Evolutionary conservation across 371 early-diverging fungal genomes (phyloP).

Genomic region (Lichtheimia hyalospora): DNA sequence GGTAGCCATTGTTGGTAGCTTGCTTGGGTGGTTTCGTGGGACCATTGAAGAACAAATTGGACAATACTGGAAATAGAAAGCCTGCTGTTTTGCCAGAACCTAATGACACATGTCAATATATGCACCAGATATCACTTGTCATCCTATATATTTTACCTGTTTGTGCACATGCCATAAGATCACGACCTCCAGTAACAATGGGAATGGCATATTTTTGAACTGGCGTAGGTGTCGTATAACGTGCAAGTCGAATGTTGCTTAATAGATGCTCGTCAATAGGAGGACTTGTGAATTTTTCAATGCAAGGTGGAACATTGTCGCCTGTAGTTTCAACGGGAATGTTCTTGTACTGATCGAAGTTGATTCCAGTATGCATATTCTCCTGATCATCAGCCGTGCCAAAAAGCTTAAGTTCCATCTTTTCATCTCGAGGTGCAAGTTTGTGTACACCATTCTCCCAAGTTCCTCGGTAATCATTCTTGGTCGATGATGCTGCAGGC

Average conservation of each 20-base stretch:
- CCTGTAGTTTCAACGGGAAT: constrained; percentile 96
- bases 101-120: constrained; percentile 4
- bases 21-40: constrained; percentile 37
- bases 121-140: not conserved
- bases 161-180: constrained; percentile 82
- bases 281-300: constrained; percentile 59
- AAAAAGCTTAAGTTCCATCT: constrained; percentile 48
- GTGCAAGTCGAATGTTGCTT: constrained; percentile 58
- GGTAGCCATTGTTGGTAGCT: constrained; percentile 28
- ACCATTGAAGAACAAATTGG: constrained; percentile 68
- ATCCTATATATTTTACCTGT: constrained; percentile 52
- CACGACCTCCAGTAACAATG: constrained; percentile 55
- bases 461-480: constrained; percentile 55
- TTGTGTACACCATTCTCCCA: constrained; percentile 72
- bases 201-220: constrained; percentile 74
- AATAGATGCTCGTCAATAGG: constrained; percentile 81
- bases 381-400: constrained; percentile 69
- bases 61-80: constrained; percentile 62
- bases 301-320: constrained; percentile 72
- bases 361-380: constrained; percentile 84
- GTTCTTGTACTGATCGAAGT: constrained; percentile 96
- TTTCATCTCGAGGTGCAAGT: constrained; percentile 31
- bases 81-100: constrained; percentile 78
- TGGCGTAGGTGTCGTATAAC: constrained; percentile 69
- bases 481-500: not conserved